Evolutionary conservation across 768 basidiomycete genomes (phyloP), one percentile per base, ranked within the genome.

Genomic region (Pisolithus tinctorius): DNA sequence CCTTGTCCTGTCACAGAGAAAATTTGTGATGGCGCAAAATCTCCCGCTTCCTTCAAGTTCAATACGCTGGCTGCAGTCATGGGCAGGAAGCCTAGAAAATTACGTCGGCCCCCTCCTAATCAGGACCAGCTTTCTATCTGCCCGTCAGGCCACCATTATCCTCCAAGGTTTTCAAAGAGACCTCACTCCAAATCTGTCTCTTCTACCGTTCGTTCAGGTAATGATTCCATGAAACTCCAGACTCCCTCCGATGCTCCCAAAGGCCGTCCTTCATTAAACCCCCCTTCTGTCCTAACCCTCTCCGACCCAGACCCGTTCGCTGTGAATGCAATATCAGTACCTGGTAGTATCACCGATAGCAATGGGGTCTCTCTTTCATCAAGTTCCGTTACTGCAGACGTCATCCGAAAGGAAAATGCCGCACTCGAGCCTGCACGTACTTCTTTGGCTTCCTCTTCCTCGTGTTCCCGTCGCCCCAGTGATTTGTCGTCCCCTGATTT

Each of bases 271-370:
- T 63, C 65, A 26, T 69, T 67, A 34, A 34, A 34, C 48, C 74
- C 65, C 25, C 61, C 61, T 48, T 84, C 84, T 2, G 66, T 86
- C 50, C 61, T 85, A 48, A 83, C 83, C 4, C 71, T 83, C 23
- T 79, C 81, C 9, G 84, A 86, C 58, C 52, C 70, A 6, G 83
- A 86, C 68, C 84, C 84, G 5, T 85, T 86, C 58, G 81, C 80
- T 26, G 73, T 77, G 17, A 72, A 73, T 41, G 71, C 72, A 40
- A 70, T 78, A 34, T 62, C 77, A 23, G 56, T 76, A 57, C 69
- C 66, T 68, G 70, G 54, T 48, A 58, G 65, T 41, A 40, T 66
- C 52, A 41, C 39, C n/a, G 77, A 78, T 57, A 72, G 69, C 20
- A 76, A 69, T 60, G 74, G 74, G 50, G 68, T 79, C 27, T 82